Evolutionary conservation across 495 filamentous ascomycete genomes (phyloP), one percentile per base, ranked within the genome.

Genomic region (Sordaria brevicollis): DNA sequence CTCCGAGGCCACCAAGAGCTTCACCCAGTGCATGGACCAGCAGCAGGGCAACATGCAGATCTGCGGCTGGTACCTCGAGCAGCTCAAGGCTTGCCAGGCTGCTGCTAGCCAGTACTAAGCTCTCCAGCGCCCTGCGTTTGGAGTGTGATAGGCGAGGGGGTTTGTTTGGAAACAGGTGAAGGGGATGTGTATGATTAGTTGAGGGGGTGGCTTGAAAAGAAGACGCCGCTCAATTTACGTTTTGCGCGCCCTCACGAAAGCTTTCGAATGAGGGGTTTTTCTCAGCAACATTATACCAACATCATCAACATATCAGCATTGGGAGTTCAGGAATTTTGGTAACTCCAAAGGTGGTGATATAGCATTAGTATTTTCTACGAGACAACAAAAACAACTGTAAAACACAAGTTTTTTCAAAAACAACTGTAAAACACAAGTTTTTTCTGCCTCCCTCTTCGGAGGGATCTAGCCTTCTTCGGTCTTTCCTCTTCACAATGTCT

Each of bases 11-110:
- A 90, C 93, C 34, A 89, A 88, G 80, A 86, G 86, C 81, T 97
- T 99, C 88, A 93, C 93, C 72, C 89, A 90, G 82, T 99, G 95
- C 87, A 88, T 99, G 88, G 93, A 97, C 77, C 90, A 99, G 74
- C 90, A 99, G 80, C 80, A 88, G 75, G 96, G 96, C 69, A 91
- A 95, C 80, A 89, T 98, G 90, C 89, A 91, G 79, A 97, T 97
- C 75, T 99, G 95, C 83, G 89, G 90, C 72, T 99, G 95, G 95
- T 99, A 99, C 79, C 81, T 99, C 75, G 94, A 98, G 81, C 95
- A 99, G 87, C 84, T 99, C 79, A 97, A 97, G 86, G 92, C 94
- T 67, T 98, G 94, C 86, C 94, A 98, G 87, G 83, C 85, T 75
- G 93, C 94, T 75, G 92, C 94, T 67, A 91, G 85, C 81, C 91